Percentiles rank a stretch among this genome's conserved stretches.
Conservation (phyloP, 2,329 filamentous ascomycete genomes). For the Cladophialophora immunda region DNA sequence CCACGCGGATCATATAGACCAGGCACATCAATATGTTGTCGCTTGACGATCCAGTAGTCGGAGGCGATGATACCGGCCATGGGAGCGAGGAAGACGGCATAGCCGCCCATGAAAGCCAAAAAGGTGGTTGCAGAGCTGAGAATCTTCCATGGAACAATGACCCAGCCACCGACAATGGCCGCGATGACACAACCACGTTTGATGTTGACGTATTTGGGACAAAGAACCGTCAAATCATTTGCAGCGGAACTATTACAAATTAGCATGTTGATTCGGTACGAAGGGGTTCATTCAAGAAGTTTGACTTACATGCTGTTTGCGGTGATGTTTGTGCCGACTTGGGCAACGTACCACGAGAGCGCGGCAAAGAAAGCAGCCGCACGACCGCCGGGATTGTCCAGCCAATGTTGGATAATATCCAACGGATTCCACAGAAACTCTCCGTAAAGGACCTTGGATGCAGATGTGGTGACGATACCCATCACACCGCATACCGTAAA, state of each 20-base stretch:
- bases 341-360: slow-evolving; percentile 63
- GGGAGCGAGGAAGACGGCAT: slow-evolving; percentile 43
- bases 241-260: slow-evolving; percentile 11
- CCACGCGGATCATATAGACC: slow-evolving; percentile 37
- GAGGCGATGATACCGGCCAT: slow-evolving; percentile 41
- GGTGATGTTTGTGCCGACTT: slow-evolving; percentile 63
- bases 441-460: slow-evolving; percentile 44
- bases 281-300: not conserved
- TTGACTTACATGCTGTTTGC: slow-evolving; percentile 56
- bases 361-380: slow-evolving; percentile 60
- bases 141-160: slow-evolving; percentile 58
- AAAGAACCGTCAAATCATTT: slow-evolving; percentile 62
- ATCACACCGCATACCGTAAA: slow-evolving; percentile 60
- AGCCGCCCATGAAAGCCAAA: slow-evolving; percentile 49
- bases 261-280: not conserved
- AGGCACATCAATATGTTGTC: slow-evolving; percentile 34
- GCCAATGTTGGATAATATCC: slow-evolving; percentile 50
- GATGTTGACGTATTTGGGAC: slow-evolving; percentile 64
- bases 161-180: slow-evolving; percentile 53
- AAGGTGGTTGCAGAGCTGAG: slow-evolving; percentile 53
- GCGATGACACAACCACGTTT: slow-evolving; percentile 53
- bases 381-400: slow-evolving; percentile 43
- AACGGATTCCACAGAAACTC: slow-evolving; percentile 56
- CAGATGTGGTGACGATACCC: slow-evolving; percentile 67
- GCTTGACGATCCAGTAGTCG: slow-evolving; percentile 42